Base-by-base conservation (phyloP, 1,139 yeast genomes). In the Suhomyces wounanorum region DNA sequence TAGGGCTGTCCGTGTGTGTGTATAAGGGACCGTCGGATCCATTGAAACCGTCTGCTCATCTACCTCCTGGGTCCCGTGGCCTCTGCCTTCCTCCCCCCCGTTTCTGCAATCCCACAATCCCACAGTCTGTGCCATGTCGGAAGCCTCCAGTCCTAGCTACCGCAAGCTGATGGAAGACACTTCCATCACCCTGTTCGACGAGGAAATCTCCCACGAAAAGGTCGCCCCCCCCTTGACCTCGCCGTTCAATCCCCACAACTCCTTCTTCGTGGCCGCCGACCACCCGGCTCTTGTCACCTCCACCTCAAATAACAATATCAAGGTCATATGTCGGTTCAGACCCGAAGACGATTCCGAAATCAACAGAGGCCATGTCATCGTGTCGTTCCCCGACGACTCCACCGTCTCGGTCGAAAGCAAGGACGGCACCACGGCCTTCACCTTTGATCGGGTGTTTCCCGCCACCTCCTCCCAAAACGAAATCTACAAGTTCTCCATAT, bases 371-470 rank as follows among this genome's bases (percentile, higher is more conserved):
- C 55, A 57, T 8, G 53, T 54, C 21, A 53, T 57, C 1, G 67
- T 69, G 2, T 61, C 61, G 4, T 66, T 70, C 49, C 60, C 66
- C 0, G 70, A 64, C 41, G 67, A 66, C 14, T 61, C 65, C 9
- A 62, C 77, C 0, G 72, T 74, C 3, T 47, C 62, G 8, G 54
- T 75, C 8, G 58, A 60, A 17, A 67, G 66, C 8, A 68, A 67
- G 46, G 80, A 73, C 17, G 52, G 50, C 21, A 52, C 67, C 11
- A 68, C 70, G 11, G 65, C 70, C 2, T 89, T 84, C 60, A 77
- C 84, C 0, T 90, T 84, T 65, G 96, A 90, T 64, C 69, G 82
- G 38, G 85, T 89, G 1, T 88, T 88, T 60, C 78, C 71, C 31
- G 72, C 76, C 2, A 62, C 65, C 1, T 56, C 84, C 3, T 60